These are phyloP conservation scores for Symbiotaphrina buchneri DNA, from an alignment of 495 filamentous ascomycete species.

Conservation along the genomic window DNA sequence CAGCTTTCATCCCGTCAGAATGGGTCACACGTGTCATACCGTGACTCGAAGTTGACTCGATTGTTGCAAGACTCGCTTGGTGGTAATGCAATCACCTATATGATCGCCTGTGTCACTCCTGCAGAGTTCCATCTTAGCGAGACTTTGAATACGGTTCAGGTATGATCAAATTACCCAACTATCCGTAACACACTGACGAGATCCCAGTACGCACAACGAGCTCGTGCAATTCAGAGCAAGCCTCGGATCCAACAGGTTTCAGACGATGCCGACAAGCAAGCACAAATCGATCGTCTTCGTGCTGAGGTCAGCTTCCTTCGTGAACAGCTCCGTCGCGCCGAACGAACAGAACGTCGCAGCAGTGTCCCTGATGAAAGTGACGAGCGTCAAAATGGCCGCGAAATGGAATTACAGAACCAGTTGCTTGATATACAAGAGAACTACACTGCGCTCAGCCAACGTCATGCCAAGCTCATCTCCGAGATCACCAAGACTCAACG, in stretches of 20 bases:
- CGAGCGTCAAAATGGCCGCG: slow-evolving; percentile 65
- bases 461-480: slow-evolving; percentile 86
- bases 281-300: slow-evolving; percentile 78
- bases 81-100: slow-evolving; percentile 94
- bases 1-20: slow-evolving; percentile 79
- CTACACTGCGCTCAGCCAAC: slow-evolving; percentile 71
- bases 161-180: not conserved
- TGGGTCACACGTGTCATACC: slow-evolving; percentile 89
- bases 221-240: slow-evolving; percentile 92
- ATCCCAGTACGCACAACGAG: slow-evolving; percentile 72
- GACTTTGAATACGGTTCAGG: slow-evolving; percentile 80
- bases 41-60: slow-evolving; percentile 88
- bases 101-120: slow-evolving; percentile 97
- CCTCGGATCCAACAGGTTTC: slow-evolving; percentile 78
- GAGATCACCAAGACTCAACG: slow-evolving; percentile 70
- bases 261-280: slow-evolving; percentile 89
- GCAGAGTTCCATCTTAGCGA: slow-evolving; percentile 96
- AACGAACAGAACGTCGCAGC: slow-evolving; percentile 37
- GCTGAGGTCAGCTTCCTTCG: slow-evolving; percentile 86
- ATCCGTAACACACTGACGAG: not conserved
- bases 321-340: slow-evolving; percentile 62
- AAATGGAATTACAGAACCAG: slow-evolving; percentile 84
- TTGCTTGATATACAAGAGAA: slow-evolving; percentile 86
- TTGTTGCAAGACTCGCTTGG: slow-evolving; percentile 95
- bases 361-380: slow-evolving; percentile 36